These are phyloP conservation scores for Ganoderma multipileum DNA, from an alignment of 1,284 basidiomycete species.

Conservation along the genomic window DNA sequence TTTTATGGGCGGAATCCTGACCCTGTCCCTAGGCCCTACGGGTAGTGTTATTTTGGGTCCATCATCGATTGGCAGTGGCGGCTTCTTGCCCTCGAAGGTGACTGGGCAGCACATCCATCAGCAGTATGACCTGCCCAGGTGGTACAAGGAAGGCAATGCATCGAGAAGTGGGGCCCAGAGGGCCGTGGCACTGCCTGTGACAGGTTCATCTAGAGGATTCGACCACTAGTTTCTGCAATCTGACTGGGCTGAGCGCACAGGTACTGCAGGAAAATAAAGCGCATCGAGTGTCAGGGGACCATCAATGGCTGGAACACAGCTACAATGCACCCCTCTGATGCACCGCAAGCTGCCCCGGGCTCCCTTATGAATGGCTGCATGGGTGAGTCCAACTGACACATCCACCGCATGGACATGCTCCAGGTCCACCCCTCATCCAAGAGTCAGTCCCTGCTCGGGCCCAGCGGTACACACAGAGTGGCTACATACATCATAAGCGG, in stretches of 20 bases:
- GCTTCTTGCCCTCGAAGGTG: constrained; percentile 63
- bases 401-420: constrained; percentile 42
- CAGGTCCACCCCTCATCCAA: constrained; percentile 33
- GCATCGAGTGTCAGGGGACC: constrained; percentile 77
- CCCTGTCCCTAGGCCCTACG: constrained; percentile 31
- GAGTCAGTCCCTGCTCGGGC: constrained; percentile 20
- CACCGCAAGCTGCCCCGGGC: constrained; percentile 30
- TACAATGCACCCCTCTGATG: constrained; percentile 36
- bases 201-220: constrained; percentile 50
- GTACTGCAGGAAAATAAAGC: constrained; percentile 87
- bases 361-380: constrained; percentile 33
- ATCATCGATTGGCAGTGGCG: constrained; percentile 39
- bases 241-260: constrained; percentile 42
- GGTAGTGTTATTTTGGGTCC: constrained; percentile 38
- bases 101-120: constrained; percentile 76
- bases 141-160: constrained; percentile 87
- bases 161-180: constrained; percentile 87
- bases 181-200: constrained; percentile 86
- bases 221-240: constrained; percentile 9
- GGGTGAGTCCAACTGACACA: constrained; percentile 2
- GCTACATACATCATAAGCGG: constrained; percentile 22
- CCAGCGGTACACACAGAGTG: constrained; percentile 30
- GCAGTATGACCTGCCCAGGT: constrained; percentile 69
- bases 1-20: neutral
- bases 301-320: constrained; percentile 51